Evolutionary conservation across 2,329 filamentous ascomycete species (phyloP).

Genomic region (Pseudogymnoascus sp.): DNA sequence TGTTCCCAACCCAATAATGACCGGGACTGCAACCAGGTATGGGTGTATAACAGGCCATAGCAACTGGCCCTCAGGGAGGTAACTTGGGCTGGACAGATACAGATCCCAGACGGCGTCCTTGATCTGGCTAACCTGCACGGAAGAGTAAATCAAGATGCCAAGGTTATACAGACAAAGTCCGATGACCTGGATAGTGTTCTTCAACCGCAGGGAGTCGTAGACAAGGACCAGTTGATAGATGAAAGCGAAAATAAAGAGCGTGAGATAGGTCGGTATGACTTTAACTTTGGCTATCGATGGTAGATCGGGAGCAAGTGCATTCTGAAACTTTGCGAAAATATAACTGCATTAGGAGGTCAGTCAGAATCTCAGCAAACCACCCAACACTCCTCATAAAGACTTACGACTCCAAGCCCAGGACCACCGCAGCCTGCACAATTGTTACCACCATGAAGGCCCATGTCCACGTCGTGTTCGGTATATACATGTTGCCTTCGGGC

Average conservation of each 20-base stretch:
- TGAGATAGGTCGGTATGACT: conserved; percentile 84
- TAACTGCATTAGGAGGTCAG: conserved; percentile 51
- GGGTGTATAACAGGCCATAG: conserved; percentile 68
- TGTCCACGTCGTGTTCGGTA: conserved; percentile 80
- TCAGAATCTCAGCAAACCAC: not conserved
- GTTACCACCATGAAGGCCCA: conserved; percentile 75
- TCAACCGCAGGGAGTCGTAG: conserved; percentile 87
- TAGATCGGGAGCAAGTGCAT: conserved; percentile 44
- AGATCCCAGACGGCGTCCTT: conserved; percentile 61
- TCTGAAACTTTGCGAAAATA: conserved; percentile 82
- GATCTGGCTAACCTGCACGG: conserved; percentile 90
- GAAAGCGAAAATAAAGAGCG: conserved; percentile 95
- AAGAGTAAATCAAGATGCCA: conserved; percentile 84
- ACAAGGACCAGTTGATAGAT: conserved; percentile 84
- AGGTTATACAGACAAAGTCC: conserved; percentile 90
- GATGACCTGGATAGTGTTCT: conserved; percentile 98
- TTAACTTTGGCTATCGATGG: conserved; percentile 32
- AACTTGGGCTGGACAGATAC: conserved; percentile 37
- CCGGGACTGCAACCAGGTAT: conserved; percentile 78
- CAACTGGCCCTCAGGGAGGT: conserved; percentile 27
- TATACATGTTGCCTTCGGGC: conserved; percentile 54
- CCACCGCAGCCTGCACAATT: conserved; percentile 69
- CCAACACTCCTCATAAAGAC: conserved; percentile 31
- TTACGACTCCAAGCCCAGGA: conserved; percentile 80
- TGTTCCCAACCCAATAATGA: conserved; percentile 71